Conservation (phyloP, 352 stramenopile genomes). For the Pythium brachiatum region DNA sequence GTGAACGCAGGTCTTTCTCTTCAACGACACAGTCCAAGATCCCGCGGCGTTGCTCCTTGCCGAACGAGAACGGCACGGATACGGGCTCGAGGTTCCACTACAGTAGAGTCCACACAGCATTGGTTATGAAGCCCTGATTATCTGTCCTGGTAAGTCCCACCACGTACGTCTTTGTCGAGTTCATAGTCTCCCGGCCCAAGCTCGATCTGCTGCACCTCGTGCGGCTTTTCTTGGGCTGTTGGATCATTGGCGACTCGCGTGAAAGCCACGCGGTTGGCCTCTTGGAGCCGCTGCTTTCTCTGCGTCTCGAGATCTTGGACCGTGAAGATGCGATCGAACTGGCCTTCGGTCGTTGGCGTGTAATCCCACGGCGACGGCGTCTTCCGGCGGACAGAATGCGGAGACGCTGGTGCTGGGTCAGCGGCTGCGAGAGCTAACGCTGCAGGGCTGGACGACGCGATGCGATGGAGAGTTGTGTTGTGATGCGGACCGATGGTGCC, state of each 20-base stretch:
- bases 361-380: slow-evolving; percentile 35
- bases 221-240: neutral
- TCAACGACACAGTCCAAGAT: slow-evolving; percentile 38
- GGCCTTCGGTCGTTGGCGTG: slow-evolving; percentile 33
- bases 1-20: slow-evolving; percentile 7
- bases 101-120: too few species aligned
- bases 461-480: slow-evolving; percentile 10
- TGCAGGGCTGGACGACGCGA: slow-evolving; percentile 8
- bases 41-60: slow-evolving; percentile 39
- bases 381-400: slow-evolving; percentile 11
- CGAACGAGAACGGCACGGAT: slow-evolving; percentile 46
- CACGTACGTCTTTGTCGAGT: slow-evolving; percentile 41
- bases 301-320: slow-evolving; percentile 32
- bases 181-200: slow-evolving; percentile 59
- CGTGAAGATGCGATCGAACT: slow-evolving; percentile 49
- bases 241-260: neutral
- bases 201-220: slow-evolving; percentile 24
- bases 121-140: too few species aligned
- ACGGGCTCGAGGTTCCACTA: slow-evolving; percentile 48
- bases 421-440: slow-evolving; percentile 7
- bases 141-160: too few species aligned
- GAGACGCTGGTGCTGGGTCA: neutral
- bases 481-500: slow-evolving; percentile 43
- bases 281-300: slow-evolving; percentile 1
- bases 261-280: neutral